A percentile compares a stretch with the other conserved stretches of the same genome.
Evolutionary conservation across 345 rosid genomes (phyloP).

Genomic region (Gossypium longicalyx): DNA sequence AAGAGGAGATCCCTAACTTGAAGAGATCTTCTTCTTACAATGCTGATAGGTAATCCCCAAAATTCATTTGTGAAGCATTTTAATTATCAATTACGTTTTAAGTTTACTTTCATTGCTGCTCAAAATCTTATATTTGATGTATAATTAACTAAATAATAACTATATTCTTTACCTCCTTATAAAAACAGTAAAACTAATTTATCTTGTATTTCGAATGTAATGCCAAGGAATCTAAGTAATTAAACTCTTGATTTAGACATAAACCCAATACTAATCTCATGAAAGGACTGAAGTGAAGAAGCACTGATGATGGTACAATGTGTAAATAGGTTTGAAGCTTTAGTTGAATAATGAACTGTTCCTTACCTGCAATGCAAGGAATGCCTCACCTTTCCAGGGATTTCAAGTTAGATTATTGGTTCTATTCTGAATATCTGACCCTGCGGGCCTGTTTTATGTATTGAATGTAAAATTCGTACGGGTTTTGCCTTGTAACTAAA

Average conservation of each 20-base stretch:
- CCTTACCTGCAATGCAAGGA: background rate
- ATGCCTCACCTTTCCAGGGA: background rate
- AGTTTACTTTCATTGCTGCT: background rate
- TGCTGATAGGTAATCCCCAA: conserved; percentile 55
- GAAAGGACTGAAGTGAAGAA: background rate
- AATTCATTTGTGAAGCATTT: background rate
- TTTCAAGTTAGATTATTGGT: background rate
- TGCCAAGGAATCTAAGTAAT: no score
- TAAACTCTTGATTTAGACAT: no score
- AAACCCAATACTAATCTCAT: no score
- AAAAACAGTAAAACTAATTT: background rate
- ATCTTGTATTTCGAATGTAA: no score
- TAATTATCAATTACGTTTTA: background rate
- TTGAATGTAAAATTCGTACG: conserved; percentile 6
- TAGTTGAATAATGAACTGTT: background rate
- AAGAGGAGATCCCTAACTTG: conserved; percentile 43
- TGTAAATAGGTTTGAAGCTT: background rate
- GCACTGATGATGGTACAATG: background rate
- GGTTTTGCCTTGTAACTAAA: background rate
- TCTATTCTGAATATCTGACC: background rate
- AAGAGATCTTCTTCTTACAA: conserved; percentile 84
- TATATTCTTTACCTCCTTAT: no score
- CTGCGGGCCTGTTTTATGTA: background rate
- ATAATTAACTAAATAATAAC: background rate
- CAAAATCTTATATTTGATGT: background rate